Evolutionary conservation across 1,284 basidiomycete species (phyloP).

Genomic region (Microbotryomycetes sp.): DNA sequence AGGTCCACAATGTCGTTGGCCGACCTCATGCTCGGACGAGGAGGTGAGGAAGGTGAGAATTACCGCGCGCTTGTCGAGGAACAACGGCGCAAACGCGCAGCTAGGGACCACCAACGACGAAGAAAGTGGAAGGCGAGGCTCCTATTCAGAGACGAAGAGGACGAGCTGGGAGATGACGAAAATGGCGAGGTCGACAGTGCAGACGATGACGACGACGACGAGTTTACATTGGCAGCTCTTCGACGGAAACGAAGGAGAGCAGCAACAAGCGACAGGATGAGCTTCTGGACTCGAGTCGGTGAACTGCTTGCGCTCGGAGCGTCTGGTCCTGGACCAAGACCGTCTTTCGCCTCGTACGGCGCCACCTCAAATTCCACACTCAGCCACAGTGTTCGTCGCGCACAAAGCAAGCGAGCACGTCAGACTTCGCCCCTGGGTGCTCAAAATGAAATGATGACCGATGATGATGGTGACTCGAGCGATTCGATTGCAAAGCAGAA

Average conservation of each 20-base stretch:
- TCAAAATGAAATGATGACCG: too few species aligned
- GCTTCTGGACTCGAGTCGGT: not conserved
- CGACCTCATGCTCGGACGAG: not conserved
- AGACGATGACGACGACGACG: too few species aligned
- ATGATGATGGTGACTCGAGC: too few species aligned
- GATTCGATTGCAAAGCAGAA: not conserved
- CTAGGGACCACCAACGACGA: not conserved
- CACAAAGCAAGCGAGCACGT: too few species aligned
- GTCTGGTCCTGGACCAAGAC: not conserved
- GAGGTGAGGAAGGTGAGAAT: not conserved
- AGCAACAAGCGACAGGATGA: too few species aligned
- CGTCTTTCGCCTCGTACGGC: not conserved
- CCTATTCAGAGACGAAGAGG: not conserved
- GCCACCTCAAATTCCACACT: not conserved
- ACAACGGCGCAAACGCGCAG: slow-evolving; percentile 3
- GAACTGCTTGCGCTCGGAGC: not conserved
- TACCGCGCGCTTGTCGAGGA: slow-evolving; percentile 19
- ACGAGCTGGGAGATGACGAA: not conserved
- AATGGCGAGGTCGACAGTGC: too few species aligned
- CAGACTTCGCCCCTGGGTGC: too few species aligned
- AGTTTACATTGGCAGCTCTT: too few species aligned
- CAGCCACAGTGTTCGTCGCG: too few species aligned
- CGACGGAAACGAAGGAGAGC: too few species aligned
- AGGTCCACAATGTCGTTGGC: not conserved
- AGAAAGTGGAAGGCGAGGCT: not conserved